Conservation (phyloP, 345 rosid genomes). For the Linum usitatissimum region DNA sequence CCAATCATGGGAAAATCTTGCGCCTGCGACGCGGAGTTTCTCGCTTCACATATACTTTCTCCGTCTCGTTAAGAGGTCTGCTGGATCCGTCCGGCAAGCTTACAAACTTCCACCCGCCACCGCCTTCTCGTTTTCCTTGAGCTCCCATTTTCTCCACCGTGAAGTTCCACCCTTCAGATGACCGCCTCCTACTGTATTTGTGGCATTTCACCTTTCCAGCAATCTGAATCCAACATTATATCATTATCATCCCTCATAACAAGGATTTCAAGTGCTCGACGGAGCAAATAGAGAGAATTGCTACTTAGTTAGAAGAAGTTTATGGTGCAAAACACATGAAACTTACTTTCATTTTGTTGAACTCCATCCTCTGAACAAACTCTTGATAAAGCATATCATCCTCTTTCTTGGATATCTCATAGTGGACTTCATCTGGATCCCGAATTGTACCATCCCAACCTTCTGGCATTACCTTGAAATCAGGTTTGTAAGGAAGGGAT, state of each 20-base stretch:
- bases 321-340: background rate
- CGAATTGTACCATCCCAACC: constrained; percentile 94
- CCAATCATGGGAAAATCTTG: constrained; percentile 74
- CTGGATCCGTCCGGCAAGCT: constrained; percentile 92
- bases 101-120: constrained; percentile 91
- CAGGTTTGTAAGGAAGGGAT: constrained; percentile 82
- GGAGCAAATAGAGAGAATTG: too few relatives aligned
- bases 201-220: constrained; percentile 75
- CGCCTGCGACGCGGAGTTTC: constrained; percentile 83
- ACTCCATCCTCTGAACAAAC: constrained; percentile 66
- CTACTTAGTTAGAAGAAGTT: too few relatives aligned
- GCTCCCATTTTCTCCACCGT: constrained; percentile 83
- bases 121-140: constrained; percentile 69
- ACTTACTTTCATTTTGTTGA: constrained; percentile 86
- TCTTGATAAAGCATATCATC: constrained; percentile 86
- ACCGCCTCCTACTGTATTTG: constrained; percentile 73
- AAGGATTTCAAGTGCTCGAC: too few relatives aligned
- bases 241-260: too few relatives aligned
- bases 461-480: constrained; percentile 98
- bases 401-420: constrained; percentile 95
- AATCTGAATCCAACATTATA: constrained; percentile 29
- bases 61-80: constrained; percentile 61
- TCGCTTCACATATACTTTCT: constrained; percentile 73
- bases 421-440: constrained; percentile 89
- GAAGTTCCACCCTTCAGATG: constrained; percentile 70